A percentile compares a stretch with the other conserved stretches of the same genome.
Evolutionary conservation across 2,329 filamentous ascomycete genomes (phyloP).

Genomic region (Paraphoma sp.): DNA sequence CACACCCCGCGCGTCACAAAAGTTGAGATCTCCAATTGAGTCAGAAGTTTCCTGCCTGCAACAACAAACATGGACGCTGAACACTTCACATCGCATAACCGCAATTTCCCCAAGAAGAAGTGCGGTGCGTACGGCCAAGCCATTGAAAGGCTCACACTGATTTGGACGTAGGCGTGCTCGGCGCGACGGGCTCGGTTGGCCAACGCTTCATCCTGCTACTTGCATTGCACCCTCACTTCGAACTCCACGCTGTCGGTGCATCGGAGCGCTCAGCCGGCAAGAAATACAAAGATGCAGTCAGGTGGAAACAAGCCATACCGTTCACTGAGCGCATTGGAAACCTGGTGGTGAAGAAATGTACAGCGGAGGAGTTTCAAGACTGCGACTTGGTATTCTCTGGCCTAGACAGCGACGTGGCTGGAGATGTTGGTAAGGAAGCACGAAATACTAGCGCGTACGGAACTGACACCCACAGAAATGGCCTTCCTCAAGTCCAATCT

Average conservation of each 20-base stretch:
- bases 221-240: slow-evolving; percentile 83
- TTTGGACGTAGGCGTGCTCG: slow-evolving; percentile 67
- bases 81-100: slow-evolving; percentile 48
- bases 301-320: slow-evolving; percentile 89
- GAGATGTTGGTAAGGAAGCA: slow-evolving; percentile 75
- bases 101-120: slow-evolving; percentile 58
- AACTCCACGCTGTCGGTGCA: slow-evolving; percentile 86
- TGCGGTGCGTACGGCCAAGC: slow-evolving; percentile 58
- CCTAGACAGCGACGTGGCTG: slow-evolving; percentile 89
- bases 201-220: slow-evolving; percentile 95
- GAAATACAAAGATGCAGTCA: slow-evolving; percentile 91
- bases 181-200: slow-evolving; percentile 91
- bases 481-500: slow-evolving; percentile 88
- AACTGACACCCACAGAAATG: slow-evolving; percentile 64
- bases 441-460: slow-evolving; percentile 1
- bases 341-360: slow-evolving; percentile 85
- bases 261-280: slow-evolving; percentile 90
- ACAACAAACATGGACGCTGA: slow-evolving; percentile 51
- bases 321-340: slow-evolving; percentile 79
- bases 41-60: slow-evolving; percentile 21
- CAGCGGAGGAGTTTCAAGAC: slow-evolving; percentile 79
- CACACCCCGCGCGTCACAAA: slow-evolving; percentile 33
- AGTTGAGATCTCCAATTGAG: slow-evolving; percentile 25
- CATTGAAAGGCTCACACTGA: slow-evolving; percentile 11
- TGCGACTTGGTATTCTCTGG: slow-evolving; percentile 95